Evolutionary conservation across 305 asterid genomes (phyloP).

Genomic region (Solanum hybrid): DNA sequence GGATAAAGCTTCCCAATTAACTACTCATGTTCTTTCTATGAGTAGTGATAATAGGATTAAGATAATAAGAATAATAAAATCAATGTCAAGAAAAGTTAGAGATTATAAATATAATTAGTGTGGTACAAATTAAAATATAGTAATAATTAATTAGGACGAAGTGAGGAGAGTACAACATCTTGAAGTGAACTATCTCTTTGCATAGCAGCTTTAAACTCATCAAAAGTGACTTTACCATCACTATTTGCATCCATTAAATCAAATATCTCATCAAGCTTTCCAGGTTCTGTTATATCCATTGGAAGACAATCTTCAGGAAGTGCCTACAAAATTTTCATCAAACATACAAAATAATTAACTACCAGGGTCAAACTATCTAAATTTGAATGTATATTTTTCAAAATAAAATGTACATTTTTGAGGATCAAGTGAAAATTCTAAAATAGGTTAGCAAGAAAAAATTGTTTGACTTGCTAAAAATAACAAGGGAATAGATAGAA

Average conservation of each 20-base stretch:
- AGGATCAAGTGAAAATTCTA: neutral
- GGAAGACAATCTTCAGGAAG: constrained; percentile 74
- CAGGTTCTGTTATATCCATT: constrained; percentile 63
- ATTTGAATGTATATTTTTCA: too few species aligned
- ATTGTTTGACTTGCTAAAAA: neutral
- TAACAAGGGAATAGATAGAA: neutral
- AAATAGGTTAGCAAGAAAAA: neutral
- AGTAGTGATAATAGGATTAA: neutral
- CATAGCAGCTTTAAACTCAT: constrained; percentile 82
- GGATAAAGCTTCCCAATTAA: neutral
- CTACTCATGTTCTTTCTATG: neutral
- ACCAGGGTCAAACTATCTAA: neutral
- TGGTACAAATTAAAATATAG: neutral
- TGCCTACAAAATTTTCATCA: constrained; percentile 34
- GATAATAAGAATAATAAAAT: too few species aligned
- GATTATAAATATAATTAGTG: neutral
- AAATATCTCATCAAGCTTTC: constrained; percentile 75
- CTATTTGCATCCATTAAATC: constrained; percentile 78
- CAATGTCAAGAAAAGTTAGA: neutral
- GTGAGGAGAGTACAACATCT: constrained; percentile 74
- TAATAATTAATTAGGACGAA: constrained; percentile 39
- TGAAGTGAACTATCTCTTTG: constrained; percentile 77
- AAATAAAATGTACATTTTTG: neutral
- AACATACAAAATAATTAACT: neutral
- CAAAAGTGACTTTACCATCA: constrained; percentile 74